Evolutionary conservation across 192 early-diverging fungal genomes (phyloP).

Genomic region (Kickxella alabastrina): DNA sequence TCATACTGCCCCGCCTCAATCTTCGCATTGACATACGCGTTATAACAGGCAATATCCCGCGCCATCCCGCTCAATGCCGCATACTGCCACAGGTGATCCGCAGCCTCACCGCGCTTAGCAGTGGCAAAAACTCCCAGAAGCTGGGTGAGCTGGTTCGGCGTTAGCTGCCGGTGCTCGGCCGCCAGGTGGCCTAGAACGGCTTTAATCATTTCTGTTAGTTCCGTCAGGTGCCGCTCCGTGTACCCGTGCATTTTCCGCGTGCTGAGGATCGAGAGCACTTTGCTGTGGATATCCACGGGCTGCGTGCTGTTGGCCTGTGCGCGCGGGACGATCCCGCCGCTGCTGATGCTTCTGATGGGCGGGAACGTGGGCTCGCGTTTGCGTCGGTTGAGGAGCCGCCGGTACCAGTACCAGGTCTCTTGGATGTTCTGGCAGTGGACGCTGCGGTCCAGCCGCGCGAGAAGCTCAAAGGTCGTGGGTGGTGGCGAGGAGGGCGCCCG

Average conservation of each 20-base stretch:
- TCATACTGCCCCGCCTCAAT: constrained; percentile 4
- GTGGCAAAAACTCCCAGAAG: constrained; percentile 16
- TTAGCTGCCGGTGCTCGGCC: neutral
- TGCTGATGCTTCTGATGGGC: neutral
- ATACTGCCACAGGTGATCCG: constrained; percentile 32
- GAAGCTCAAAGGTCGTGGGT: too few species aligned
- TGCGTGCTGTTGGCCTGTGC: neutral
- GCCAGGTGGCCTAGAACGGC: neutral
- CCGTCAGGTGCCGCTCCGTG: neutral
- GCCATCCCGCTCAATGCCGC: constrained; percentile 21
- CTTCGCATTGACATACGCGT: constrained; percentile 23
- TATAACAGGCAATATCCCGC: constrained; percentile 24
- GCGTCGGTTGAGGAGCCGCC: neutral
- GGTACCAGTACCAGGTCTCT: constrained; percentile 8
- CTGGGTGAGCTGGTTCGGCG: neutral
- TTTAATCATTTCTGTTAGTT: neutral
- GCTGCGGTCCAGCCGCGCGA: neutral
- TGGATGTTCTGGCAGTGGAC: neutral
- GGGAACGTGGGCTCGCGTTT: neutral
- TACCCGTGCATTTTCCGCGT: neutral
- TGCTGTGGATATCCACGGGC: neutral
- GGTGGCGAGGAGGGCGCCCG: too few species aligned
- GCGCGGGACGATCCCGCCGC: neutral
- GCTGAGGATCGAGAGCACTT: neutral
- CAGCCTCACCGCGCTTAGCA: constrained; percentile 1